A percentile compares a stretch with the other conserved stretches of the same genome.
Evolutionary conservation across 306 rosid species (phyloP).

Genomic region (Pterocarpus macrocarpus): DNA sequence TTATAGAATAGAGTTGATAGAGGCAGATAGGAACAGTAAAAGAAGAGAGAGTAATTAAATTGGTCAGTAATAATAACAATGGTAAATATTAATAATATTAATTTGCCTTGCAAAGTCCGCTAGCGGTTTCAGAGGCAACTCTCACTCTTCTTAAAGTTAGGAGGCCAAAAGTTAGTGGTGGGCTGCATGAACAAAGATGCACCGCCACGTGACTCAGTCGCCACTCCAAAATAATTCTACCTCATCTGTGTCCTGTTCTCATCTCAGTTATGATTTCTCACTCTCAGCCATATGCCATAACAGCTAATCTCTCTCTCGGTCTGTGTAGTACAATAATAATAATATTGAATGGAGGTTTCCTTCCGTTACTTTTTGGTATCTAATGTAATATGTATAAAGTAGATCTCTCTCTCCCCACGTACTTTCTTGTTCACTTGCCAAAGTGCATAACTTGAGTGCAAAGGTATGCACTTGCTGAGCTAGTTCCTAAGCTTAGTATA

Average conservation of each 20-base stretch:
- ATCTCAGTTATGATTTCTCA: not conserved
- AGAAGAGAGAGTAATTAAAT: not conserved
- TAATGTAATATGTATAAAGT: not conserved
- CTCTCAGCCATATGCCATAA: not conserved
- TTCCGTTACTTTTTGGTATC: not conserved
- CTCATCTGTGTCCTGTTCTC: constrained; percentile 4
- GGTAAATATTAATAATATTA: not conserved
- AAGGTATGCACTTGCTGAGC: constrained; percentile 15
- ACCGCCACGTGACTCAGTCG: constrained; percentile 53
- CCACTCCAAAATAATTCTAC: constrained; percentile 28
- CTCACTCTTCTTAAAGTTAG: constrained; percentile 51
- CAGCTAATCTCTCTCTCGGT: not conserved
- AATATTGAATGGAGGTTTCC: not conserved
- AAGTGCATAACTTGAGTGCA: constrained; percentile 41
- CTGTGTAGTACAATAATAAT: not conserved
- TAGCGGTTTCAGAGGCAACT: constrained; percentile 35
- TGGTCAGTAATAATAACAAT: not conserved
- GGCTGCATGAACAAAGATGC: constrained; percentile 54
- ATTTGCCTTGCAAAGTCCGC: constrained; percentile 37
- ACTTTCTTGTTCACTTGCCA: not conserved
- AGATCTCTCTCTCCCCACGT: not conserved
- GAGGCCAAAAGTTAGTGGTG: constrained; percentile 41
- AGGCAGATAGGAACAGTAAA: not conserved
- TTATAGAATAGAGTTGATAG: not conserved
- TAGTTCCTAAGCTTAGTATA: constrained; percentile 21